Evolutionary conservation across 1,284 basidiomycete species (phyloP).

Genomic region (Ceratobasidium sp.): DNA sequence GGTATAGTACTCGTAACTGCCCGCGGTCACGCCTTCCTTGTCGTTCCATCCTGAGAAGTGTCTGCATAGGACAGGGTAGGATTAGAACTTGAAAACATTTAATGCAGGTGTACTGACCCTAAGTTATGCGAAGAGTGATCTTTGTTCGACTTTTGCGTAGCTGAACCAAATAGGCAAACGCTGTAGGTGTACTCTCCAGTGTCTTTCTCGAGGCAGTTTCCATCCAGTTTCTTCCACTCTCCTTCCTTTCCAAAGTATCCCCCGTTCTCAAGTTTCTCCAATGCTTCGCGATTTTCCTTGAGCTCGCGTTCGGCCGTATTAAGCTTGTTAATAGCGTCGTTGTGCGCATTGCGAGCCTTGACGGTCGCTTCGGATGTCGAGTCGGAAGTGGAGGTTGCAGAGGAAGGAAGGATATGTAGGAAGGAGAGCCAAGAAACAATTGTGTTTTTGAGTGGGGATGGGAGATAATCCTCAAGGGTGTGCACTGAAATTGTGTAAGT

Average conservation of each 20-base stretch:
- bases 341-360: conserved; percentile 70
- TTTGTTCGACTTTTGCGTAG: conserved; percentile 88
- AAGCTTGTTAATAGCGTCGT: conserved; percentile 60
- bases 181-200: conserved; percentile 98
- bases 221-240: conserved; percentile 96
- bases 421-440: conserved; percentile 70
- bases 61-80: conserved; percentile 58
- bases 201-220: conserved; percentile 83
- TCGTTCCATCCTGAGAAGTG: conserved; percentile 83
- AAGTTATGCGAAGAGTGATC: conserved; percentile 84
- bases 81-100: not conserved
- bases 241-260: conserved; percentile 83
- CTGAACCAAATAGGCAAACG: conserved; percentile 92
- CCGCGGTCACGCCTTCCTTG: conserved; percentile 65
- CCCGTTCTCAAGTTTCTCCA: conserved; percentile 72
- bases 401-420: conserved; percentile 13
- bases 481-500: conserved; percentile 71
- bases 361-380: conserved; percentile 38
- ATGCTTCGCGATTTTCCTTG: conserved; percentile 61
- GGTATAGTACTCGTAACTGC: conserved; percentile 79
- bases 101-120: conserved; percentile 69
- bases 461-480: conserved; percentile 86
- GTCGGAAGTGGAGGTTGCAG: conserved; percentile 13
- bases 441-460: conserved; percentile 78
- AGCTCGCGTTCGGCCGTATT: conserved; percentile 68